Evolutionary conservation across 495 filamentous ascomycete species (phyloP), one percentile per base, ranked within the genome.

Genomic region (Podospora sp.): DNA sequence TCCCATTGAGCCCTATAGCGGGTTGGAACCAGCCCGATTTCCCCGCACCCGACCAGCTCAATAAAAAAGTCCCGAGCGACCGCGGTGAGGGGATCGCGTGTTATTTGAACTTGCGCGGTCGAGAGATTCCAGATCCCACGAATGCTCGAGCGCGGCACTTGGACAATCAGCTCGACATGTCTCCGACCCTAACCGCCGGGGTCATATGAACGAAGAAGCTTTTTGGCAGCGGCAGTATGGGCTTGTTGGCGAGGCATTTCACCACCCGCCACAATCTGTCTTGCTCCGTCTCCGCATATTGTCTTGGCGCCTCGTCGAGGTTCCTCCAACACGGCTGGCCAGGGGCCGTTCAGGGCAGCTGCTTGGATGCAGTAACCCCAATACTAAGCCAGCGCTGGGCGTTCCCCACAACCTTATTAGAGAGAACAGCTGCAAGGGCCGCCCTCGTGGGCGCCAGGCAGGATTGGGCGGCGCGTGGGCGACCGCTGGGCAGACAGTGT

Each of bases 281-380:
- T n/a, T 49, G 50, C 63, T 69, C 67, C 62, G 63, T 68, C 50
- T 67, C 67, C 65, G 60, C 69, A 69, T 65, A 71, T 69, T 67
- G 52, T 61, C 67, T 68, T 70, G 68, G 68, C 67, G 29, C 26
- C 55, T 46, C 25, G 59, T 68, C 51, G 62, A 21, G 61, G 61
- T 55, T 63, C 59, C 68, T 70, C 63, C 70, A 70, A 72, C 70
- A 61, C 68, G 70, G 70, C 70, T 68, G 65, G 60, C 65, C 49
- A 33, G 29, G 29, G 29, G 62, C 52, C 62, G 63, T 63, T 22
- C 22, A 53, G 65, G 63, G 59, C 61, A 65, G 61, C 16, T 46
- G 53, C 50, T 33, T 26, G 55, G 60, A 40, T 22, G 49, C 40
- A 40, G 36, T n/a, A 22, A 55, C 33, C 22, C 49, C 59, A 35